Conservation (phyloP, 768 basidiomycete genomes). For the Termitomyces sp. region DNA sequence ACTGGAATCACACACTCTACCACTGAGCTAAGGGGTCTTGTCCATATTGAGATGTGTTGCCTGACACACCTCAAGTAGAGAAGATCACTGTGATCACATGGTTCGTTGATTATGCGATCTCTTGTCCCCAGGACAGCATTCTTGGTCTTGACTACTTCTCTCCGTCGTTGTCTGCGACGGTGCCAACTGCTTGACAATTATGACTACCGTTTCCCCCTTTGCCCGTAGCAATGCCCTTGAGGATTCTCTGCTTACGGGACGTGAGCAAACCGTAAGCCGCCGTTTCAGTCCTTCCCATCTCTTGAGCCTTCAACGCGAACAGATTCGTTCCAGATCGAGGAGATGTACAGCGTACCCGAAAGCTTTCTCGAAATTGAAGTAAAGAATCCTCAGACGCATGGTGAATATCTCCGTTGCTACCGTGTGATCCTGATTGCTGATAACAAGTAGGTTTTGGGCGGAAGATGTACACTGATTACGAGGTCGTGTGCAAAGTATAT, state of each 20-base stretch:
- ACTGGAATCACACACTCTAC: background rate
- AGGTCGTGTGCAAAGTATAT: constrained; percentile 89
- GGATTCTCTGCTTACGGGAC: constrained; percentile 41
- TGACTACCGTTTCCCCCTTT: constrained; percentile 52
- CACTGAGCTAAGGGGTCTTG: background rate
- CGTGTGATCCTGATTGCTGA: background rate
- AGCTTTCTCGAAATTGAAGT: constrained; percentile 98
- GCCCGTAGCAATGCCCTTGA: constrained; percentile 58
- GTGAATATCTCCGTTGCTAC: constrained; percentile 30
- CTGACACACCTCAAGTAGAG: too few relatives aligned
- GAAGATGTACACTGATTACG: constrained; percentile 99
- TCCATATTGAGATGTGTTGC: too few relatives aligned
- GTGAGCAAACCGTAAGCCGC: constrained; percentile 53
- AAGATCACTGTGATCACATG: too few relatives aligned
- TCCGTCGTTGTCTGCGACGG: background rate
- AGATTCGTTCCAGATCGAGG: constrained; percentile 68
- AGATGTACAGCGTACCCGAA: constrained; percentile 98
- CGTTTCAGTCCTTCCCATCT: constrained; percentile 7
- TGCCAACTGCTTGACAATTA: constrained; percentile 5
- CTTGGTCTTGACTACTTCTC: background rate
- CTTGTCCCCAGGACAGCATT: background rate
- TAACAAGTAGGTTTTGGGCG: constrained; percentile 74
- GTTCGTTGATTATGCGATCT: background rate
- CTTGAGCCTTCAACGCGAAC: constrained; percentile 21
- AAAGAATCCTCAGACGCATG: constrained; percentile 94